Percentiles rank a stretch among this genome's conserved stretches.
These are phyloP conservation scores for Cymodocea nodosa DNA, from an alignment of 116 monocot species.

Conservation along the genomic window DNA sequence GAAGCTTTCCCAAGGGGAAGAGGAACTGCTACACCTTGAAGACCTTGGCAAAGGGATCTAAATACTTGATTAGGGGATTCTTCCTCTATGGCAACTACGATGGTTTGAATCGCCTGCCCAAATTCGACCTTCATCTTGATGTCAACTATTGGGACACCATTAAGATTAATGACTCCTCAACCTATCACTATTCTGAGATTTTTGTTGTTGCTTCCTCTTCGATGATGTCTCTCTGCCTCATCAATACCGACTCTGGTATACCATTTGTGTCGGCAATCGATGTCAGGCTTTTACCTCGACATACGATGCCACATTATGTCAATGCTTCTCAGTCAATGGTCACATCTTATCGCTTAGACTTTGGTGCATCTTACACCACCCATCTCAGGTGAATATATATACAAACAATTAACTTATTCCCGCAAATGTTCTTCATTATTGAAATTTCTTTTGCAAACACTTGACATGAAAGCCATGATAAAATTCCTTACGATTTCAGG, in stretches of 20 bases:
- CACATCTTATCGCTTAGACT: no score
- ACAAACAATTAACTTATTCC: no score
- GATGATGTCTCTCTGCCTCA: constrained; percentile 6
- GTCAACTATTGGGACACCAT: constrained; percentile 19
- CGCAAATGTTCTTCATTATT: no score
- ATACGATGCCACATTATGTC: background rate
- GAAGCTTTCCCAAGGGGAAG: constrained; percentile 18
- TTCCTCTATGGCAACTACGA: constrained; percentile 42
- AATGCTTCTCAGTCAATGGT: no score
- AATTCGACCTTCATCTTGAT: constrained; percentile 26
- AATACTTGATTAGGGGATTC: constrained; percentile 19
- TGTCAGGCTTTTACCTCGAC: background rate
- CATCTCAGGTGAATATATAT: no score
- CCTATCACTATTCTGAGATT: background rate
- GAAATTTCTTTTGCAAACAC: no score
- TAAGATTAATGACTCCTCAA: background rate
- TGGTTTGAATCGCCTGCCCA: background rate
- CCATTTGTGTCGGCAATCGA: constrained; percentile 17
- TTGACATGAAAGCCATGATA: no score
- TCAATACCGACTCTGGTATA: background rate
- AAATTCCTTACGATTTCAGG: no score
- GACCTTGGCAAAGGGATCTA: background rate
- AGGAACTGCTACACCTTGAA: constrained; percentile 23
- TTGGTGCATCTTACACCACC: no score
- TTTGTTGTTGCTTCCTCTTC: background rate